Conservation (phyloP, 1,139 yeast species). For the Groenewaldozyma sp. region DNA sequence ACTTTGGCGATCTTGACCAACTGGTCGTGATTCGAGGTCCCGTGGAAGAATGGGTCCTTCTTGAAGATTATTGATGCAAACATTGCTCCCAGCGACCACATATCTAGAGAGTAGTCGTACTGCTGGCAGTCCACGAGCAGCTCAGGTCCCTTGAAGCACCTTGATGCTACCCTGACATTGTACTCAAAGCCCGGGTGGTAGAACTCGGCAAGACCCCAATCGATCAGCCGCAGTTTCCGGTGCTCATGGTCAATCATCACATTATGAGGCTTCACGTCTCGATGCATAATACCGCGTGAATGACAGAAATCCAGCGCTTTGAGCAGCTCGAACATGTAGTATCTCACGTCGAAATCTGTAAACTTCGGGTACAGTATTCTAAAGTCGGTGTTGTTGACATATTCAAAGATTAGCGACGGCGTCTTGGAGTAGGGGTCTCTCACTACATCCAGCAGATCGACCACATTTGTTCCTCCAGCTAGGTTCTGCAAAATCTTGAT, state of each 20-base stretch:
- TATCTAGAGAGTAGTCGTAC: conserved; percentile 89
- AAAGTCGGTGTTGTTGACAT: conserved; percentile 83
- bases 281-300: conserved; percentile 96
- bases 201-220: conserved; percentile 98
- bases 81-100: conserved; percentile 98
- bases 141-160: conserved; percentile 97
- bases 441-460: conserved; percentile 74
- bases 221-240: conserved; percentile 68
- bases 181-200: conserved; percentile 93
- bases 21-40: conserved; percentile 93
- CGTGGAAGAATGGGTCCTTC: conserved; percentile 96
- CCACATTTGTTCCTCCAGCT: conserved; percentile 78
- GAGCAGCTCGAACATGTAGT: conserved; percentile 79
- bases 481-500: conserved; percentile 85
- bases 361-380: conserved; percentile 87
- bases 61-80: conserved; percentile 93
- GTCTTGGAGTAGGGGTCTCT: conserved; percentile 86
- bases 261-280: conserved; percentile 98
- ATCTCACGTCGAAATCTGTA: conserved; percentile 72
- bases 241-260: conserved; percentile 92
- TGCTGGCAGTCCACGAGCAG: conserved; percentile 84
- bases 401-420: conserved; percentile 89
- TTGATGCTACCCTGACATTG: conserved; percentile 95
- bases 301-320: conserved; percentile 90
- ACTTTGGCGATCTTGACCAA: conserved; percentile 90